These are phyloP conservation scores for Vigna reflexopilosa DNA, from an alignment of 306 rosid genomes.

Conservation along the genomic window DNA sequence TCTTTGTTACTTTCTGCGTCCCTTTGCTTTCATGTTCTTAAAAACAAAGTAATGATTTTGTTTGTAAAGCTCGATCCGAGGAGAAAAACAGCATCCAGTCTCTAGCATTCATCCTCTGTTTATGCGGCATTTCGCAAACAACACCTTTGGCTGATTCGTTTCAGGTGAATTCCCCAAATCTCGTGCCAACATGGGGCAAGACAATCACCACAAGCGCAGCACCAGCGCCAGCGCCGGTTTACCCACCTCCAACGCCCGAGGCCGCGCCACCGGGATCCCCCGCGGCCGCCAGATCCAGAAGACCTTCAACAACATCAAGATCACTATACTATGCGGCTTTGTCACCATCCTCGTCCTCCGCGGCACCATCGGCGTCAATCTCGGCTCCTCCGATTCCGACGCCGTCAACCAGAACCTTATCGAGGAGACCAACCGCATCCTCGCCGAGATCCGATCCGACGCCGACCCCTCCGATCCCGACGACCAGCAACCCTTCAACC, in stretches of 20 bases:
- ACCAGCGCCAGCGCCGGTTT: conserved; percentile 43
- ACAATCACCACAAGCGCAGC: conserved; percentile 68
- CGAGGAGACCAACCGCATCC: conserved; percentile 88
- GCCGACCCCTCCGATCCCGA: conserved; percentile 75
- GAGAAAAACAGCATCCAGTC: not conserved
- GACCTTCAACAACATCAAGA: conserved; percentile 90
- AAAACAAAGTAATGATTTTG: not conserved
- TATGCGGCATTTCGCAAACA: not conserved
- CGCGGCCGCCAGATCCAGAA: conserved; percentile 96
- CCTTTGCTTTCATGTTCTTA: not conserved
- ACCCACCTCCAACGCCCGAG: conserved; percentile 49
- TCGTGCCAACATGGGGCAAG: conserved; percentile 61
- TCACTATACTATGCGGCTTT: conserved; percentile 92
- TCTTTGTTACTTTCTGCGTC: not conserved
- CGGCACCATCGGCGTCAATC: conserved; percentile 88
- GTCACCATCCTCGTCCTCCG: conserved; percentile 96
- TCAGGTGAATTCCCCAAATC: not conserved
- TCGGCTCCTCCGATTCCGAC: conserved; percentile 72
- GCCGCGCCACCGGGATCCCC: conserved; percentile 40
- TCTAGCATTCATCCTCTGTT: not conserved
- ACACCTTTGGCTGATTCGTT: not conserved
- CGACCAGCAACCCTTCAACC: conserved; percentile 37
- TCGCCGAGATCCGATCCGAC: conserved; percentile 97
- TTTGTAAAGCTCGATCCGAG: not conserved
- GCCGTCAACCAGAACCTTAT: conserved; percentile 69